Conservation (phyloP, 192 early-diverging fungal genomes). For the Gonapodya prolifera region DNA sequence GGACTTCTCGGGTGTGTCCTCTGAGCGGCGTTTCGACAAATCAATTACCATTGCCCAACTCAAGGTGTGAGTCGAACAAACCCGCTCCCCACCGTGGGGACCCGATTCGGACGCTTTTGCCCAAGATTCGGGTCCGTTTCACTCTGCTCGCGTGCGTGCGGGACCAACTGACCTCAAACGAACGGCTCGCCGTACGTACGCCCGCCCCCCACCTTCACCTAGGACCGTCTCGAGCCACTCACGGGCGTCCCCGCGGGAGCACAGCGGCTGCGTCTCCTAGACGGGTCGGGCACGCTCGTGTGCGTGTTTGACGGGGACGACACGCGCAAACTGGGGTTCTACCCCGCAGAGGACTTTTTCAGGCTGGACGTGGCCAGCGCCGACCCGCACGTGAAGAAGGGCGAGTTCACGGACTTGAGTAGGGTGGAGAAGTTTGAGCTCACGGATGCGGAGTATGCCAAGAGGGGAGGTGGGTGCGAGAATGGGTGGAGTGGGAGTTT, state of each 20-base stretch:
- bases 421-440: conserved; percentile 92
- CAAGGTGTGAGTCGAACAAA: conserved; percentile 37
- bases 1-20: conserved; percentile 45
- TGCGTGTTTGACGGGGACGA: conserved; percentile 20
- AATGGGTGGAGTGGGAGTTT: too few relatives aligned
- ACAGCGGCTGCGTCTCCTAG: conserved; percentile 51
- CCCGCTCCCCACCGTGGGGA: background rate
- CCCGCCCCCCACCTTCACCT: background rate
- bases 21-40: conserved; percentile 81
- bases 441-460: conserved; percentile 75
- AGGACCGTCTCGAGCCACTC: conserved; percentile 78
- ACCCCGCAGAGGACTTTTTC: conserved; percentile 64
- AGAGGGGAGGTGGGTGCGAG: conserved; percentile 39
- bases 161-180: background rate
- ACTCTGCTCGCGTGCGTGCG: background rate
- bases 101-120: too few relatives aligned
- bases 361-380: conserved; percentile 45
- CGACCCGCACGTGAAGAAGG: conserved; percentile 47
- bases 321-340: conserved; percentile 67
- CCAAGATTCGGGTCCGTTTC: background rate
- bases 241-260: conserved; percentile 67
- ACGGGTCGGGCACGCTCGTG: conserved; percentile 31
- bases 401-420: conserved; percentile 75
- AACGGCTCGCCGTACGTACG: conserved; percentile 9
- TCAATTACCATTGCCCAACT: conserved; percentile 48